phyloP scores from a whole-genome alignment of 192 early-diverging fungal species.

The Coemansia sp. region DNA sequence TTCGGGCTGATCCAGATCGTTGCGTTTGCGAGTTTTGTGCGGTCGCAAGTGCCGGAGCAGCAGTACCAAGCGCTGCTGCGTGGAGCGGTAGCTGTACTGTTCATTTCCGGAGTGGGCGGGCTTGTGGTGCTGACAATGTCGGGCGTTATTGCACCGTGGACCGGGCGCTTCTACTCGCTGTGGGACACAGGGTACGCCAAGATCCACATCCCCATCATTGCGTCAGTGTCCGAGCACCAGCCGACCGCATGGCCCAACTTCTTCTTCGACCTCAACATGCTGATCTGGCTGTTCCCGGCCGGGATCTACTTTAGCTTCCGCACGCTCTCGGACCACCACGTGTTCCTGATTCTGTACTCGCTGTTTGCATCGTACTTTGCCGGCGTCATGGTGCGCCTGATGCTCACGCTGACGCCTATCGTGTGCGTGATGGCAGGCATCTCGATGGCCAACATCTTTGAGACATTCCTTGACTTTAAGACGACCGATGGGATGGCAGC shows the following conservation, averaged over 20 bases:
- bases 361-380: constrained; percentile 99
- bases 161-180: constrained; percentile 98
- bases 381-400: constrained; percentile 99
- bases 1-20: constrained; percentile 96
- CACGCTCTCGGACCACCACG: constrained; percentile 92
- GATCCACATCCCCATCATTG: constrained; percentile 99
- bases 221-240: constrained; percentile 99
- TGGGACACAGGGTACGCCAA: constrained; percentile 99
- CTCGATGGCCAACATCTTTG: constrained; percentile 82
- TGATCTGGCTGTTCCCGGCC: constrained; percentile 96
- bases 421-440: constrained; percentile 95
- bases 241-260: constrained; percentile 99
- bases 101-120: constrained; percentile 54
- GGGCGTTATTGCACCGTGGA: constrained; percentile 96
- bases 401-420: constrained; percentile 96
- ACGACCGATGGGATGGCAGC: background rate
- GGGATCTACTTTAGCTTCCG: constrained; percentile 97
- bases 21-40: constrained; percentile 85
- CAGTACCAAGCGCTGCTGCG: constrained; percentile 85
- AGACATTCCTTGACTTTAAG: constrained; percentile 70
- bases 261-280: constrained; percentile 97
- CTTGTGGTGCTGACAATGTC: constrained; percentile 74
- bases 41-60: constrained; percentile 72
- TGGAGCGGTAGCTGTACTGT: constrained; percentile 58
- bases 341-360: constrained; percentile 97